Base-by-base conservation (phyloP, 352 stramenopile genomes). In the Globisporangium cederbergense region DNA sequence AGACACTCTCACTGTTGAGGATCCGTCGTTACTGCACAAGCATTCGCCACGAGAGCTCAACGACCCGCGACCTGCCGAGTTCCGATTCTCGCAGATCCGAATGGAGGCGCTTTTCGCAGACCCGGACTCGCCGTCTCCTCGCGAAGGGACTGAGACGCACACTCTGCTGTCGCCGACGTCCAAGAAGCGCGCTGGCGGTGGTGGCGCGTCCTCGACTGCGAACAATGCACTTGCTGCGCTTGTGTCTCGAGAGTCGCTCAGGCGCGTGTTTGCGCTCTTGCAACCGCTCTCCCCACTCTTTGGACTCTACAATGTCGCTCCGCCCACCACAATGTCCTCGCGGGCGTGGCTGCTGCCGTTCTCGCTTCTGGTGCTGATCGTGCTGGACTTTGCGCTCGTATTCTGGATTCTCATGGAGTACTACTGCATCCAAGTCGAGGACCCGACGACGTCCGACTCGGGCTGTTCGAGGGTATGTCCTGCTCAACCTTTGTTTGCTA, bases 381-480 rank as follows among this genome's bases (percentile, higher is more conserved):
- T 90, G 25, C 64, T 73, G 16, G 87, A 95, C 55, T 77, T 83
- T 60, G 73, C 79, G 14, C 67, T 87, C 57, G 74, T 77, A 11
- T 89, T 93, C 63, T 91, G 78, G 79, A 79, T 93, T 43, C 60
- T 93, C 42, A 83, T 94, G 63, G 81, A 95, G 70, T 95, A 86
- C 55, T 94, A 90, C 70, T 95, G 87, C 70, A 75, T 95, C 56
- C 87, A 95, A 90, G 77, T 95, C 45, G 75, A 84, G 8, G 83
- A 94, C 51, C 87, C 87, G 14, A 94, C 81, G 20, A 58, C 74
- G 20, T 60, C 83, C 50, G 79, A 94, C 64, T 82, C 81, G 10
- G 87, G 85, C 4, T 95, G 85, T 51, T 93, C 87, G 7, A 77
- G 82, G 56, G 87, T 95, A 74, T 43, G 82, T 80, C 0, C 9